Evolutionary conservation across 768 basidiomycete species (phyloP), one percentile per base, ranked within the genome.

Genomic region (Imleria badia): DNA sequence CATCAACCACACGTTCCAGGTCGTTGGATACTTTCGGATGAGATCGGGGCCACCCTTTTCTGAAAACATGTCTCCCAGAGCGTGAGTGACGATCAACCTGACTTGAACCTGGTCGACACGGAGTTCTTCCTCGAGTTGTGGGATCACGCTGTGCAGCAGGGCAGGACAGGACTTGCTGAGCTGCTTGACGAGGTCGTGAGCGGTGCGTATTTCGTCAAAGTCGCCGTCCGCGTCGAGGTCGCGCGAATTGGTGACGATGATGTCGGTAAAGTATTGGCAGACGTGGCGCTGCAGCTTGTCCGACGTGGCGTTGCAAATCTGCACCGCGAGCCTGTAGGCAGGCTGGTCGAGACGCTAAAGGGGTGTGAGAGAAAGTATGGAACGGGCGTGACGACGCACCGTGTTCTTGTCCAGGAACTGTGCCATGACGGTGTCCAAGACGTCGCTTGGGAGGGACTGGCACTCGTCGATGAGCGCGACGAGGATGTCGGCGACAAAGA

Each of bases 181-280:
- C 17, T 83, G 84, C 64, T 89, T 87, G 72, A 98, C 86, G 60
- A 97, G 88, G 34, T 84, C 81, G 70, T 98, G 96, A 4, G 92
- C 87, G 5, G 77, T 78, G 56, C 83, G 80, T 47, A 93, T 84
- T 54, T 91, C 84, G 33, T 81, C 78, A 54, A 80, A 78, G 53
- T 87, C 82, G 12, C 85, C 79, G 6, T 75, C 76, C 10, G 66
- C 49, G 45, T 88, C 87, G 13, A 87, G 82, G 36, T 74, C 73
- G 39, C 74, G 73, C 35, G 83, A 76, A 55, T 78, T 77, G 14
- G 77, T 76, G 43, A 86, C 80, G 63, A 95, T 89, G 55, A 91
- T 85, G 62, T 97, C 95, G 22, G 91, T 89, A 67, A 99, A 97
- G 73, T 98, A 94, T 62, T 90, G 85, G 66, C 87, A 90, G 43